A percentile compares a stretch with the other conserved stretches of the same genome.
phyloP scores from a whole-genome alignment of 2,329 filamentous ascomycete species.

The Colletotrichum shisoi region DNA sequence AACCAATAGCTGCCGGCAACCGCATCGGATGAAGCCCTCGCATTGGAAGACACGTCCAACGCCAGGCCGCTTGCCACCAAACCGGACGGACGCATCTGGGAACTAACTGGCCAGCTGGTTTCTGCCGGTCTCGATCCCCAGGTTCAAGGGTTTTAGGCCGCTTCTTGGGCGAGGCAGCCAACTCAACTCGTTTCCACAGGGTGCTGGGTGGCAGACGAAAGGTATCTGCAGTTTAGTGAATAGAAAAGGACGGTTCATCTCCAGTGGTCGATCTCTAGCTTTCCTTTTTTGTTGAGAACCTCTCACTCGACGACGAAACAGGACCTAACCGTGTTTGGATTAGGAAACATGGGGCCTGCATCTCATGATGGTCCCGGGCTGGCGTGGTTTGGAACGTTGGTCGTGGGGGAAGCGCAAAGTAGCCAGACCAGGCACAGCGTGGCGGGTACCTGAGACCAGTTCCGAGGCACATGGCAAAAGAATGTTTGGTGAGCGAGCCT shows the following conservation, averaged over 20 bases:
- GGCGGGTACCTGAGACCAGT: conserved; percentile 37
- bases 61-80: conserved; percentile 9
- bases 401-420: conserved; percentile 8
- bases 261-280: not conserved
- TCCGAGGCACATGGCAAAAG: conserved; percentile 24
- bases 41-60: conserved; percentile 10
- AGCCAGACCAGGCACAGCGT: conserved; percentile 17
- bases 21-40: conserved; percentile 1
- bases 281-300: conserved; percentile 39
- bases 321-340: conserved; percentile 28
- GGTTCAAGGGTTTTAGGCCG: conserved; percentile 31
- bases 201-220: conserved; percentile 15
- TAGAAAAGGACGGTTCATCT: conserved; percentile 9
- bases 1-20: conserved; percentile 20
- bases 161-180: conserved; percentile 14
- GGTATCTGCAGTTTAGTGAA: conserved; percentile 20
- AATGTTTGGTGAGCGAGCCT: conserved; percentile 2
- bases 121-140: conserved; percentile 10
- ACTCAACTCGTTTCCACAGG: conserved; percentile 9
- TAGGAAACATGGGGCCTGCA: conserved; percentile 31
- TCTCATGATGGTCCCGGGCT: conserved; percentile 33
- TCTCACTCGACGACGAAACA: conserved; percentile 33
- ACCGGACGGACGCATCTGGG: not conserved
- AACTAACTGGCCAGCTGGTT: conserved; percentile 19
- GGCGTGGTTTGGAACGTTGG: conserved; percentile 24